Evolutionary conservation across 106 monocot species (phyloP), one percentile per base, ranked within the genome.

Genomic region (Dactylorhiza incarnata): DNA sequence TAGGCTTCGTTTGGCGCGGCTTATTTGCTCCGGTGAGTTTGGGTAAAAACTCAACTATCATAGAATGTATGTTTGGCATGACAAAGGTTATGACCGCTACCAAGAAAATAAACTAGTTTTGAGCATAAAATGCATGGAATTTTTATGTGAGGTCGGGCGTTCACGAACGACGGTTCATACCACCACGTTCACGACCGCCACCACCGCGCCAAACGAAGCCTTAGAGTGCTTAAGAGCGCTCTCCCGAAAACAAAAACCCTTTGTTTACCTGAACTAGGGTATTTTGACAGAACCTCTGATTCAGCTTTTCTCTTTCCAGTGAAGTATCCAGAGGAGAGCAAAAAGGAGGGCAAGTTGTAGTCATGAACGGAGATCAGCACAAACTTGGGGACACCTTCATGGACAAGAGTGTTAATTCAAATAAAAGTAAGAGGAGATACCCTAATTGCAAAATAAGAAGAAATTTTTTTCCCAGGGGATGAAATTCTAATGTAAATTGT

Each of bases 301-400:
- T 95, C 95, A 2, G 95, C 95, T 77, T 81, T 84, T 69, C 95
- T 82, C 81, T 95, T 95, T 7, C 95, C 95, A 23, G 86, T 89
- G 84, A 95, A 95, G 71, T 95, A 95, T 22, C 91, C 89, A 29
- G 84, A 82, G 24, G 83, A 80, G 43, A 89, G 86, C 26, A 92
- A 37, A 63, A 95, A 95, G 17, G 87, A 63, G 45, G 95, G 92
- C 12, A 95, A 80, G 45, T 95, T 95, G 76, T 89, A 95, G 49
- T 95, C 89, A 74, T 95, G 94, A 45, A 95, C 94, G 65, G 94
- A 95, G 9, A 95, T 91, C 37, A 91, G 45, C 48, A 95, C 81
- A 54, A 95, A 95, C 69, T 91, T 91, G 7, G 91, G 94, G 63
- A 95, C 61, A 45, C 94, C 94, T 95, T 74, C 82, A 89, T 43